Percentiles rank a stretch among this genome's conserved stretches.
phyloP scores from a whole-genome alignment of 2,329 filamentous ascomycete species.

The Calonectria pteridis region DNA sequence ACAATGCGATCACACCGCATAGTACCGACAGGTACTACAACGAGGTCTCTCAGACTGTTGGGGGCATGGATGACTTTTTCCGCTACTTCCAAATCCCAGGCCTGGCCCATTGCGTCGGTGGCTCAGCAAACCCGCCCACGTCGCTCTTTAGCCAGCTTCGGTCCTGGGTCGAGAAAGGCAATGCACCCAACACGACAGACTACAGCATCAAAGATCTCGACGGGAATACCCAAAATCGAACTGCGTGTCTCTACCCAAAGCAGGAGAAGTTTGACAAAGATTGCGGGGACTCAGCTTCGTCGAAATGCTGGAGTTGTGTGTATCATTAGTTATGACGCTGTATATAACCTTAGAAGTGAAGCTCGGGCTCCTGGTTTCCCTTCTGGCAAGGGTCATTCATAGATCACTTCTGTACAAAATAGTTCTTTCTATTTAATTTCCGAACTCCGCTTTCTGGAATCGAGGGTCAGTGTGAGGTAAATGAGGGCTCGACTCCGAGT shows the following conservation, averaged over 20 bases:
- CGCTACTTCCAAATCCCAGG: slow-evolving; percentile 7
- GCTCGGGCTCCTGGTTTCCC: not conserved
- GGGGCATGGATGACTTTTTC: slow-evolving; percentile 2
- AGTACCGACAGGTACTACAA: not conserved
- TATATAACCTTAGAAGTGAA: not conserved
- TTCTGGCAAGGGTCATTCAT: not conserved
- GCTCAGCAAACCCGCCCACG: not conserved
- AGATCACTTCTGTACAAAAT: not conserved
- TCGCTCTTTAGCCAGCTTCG: not conserved
- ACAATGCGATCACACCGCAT: not conserved
- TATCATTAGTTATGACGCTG: not conserved
- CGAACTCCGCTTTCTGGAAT: not conserved
- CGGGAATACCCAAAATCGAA: not conserved
- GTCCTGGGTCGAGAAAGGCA: not conserved
- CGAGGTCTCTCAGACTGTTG: not conserved
- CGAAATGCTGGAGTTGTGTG: slow-evolving; percentile 1
- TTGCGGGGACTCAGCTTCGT: not conserved
- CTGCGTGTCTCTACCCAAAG: not conserved
- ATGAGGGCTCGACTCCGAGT: not conserved
- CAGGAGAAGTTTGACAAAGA: not conserved
- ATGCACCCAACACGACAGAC: not conserved
- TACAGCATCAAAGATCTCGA: not conserved
- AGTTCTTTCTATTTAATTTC: not conserved
- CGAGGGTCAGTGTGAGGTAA: not conserved
- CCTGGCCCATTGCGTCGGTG: not conserved